Base-by-base conservation (phyloP, 192 early-diverging fungal species). In the Coemansia sp. region DNA sequence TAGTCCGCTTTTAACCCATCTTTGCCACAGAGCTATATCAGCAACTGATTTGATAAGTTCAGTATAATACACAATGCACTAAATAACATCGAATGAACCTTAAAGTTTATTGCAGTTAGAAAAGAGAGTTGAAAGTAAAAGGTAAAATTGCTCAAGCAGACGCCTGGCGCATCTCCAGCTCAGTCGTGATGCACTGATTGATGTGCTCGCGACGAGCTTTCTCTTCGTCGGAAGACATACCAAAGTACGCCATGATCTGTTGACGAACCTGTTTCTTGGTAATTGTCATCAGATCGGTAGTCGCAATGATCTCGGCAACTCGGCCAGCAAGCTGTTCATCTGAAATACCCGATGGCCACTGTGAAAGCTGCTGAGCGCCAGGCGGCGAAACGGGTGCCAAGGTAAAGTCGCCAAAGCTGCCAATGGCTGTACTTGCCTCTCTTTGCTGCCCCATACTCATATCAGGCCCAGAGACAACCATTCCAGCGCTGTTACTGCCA, bases 211-310 rank as follows among this genome's bases (percentile, higher is more conserved):
- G 95, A 56, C 87, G 82, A 18, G 83, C 72, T 29, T 83, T 88
- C 83, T 96, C 81, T 55, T 99, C 97, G 16, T 82, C 79, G 12
- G 66, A 55, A 23, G 69, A 55, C 45, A 90, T 80, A 16, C 89
- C 89, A 81, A 97, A 95, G 56, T 83, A 69, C 12, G 72, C 73
- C 59, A 88, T 86, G 50, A 99, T 72, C 71, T 94, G 85, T 64
- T 96, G 91, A 51, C 97, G 92, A n/a, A 97, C 94, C 84, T 93
- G 91, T 79, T 98, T 98, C 85, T 99, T 98, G 47, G 97, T 99
- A 53, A 99, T 90, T n/a, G 89, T 92, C 96, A 97, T 97, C 58
- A 99, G 74, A 65, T 99, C 90, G 9, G 93, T 93, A 0, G 90
- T 91, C 13, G 87, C 73, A 20, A 99, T 85, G 29, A 97, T 92